phyloP scores from a whole-genome alignment of 495 filamentous ascomycete genomes.

The Xylaria telfairii region DNA sequence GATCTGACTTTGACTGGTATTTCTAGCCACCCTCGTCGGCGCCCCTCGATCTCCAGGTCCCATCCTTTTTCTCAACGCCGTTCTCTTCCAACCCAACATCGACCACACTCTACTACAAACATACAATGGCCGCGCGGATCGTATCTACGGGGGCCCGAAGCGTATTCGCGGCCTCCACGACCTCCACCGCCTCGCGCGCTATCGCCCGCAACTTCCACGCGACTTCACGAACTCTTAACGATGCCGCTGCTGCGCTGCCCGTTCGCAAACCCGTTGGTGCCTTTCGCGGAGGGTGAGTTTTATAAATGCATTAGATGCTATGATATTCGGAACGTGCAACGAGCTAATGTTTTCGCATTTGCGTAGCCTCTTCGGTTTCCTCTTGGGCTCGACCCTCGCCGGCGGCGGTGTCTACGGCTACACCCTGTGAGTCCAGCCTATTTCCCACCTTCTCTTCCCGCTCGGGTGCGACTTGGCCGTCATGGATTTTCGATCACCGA shows the following conservation, averaged over 20 bases:
- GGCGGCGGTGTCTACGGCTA: conserved; percentile 89
- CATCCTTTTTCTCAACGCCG: neutral
- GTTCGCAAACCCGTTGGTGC: conserved; percentile 84
- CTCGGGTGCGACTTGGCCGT: neutral
- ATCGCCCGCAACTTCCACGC: conserved; percentile 50
- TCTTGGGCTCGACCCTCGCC: conserved; percentile 80
- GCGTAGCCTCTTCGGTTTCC: conserved; percentile 86
- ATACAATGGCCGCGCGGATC: conserved; percentile 55
- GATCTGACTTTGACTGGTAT: neutral
- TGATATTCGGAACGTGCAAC: neutral
- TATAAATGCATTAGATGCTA: neutral
- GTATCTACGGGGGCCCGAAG: conserved; percentile 45
- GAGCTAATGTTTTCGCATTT: conserved; percentile 15
- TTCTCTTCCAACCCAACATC: neutral
- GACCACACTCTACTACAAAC: conserved; percentile 23
- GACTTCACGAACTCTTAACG: conserved; percentile 51
- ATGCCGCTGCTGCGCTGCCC: conserved; percentile 59
- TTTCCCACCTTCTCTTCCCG: neutral
- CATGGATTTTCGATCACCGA: neutral
- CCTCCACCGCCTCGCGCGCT: conserved; percentile 31
- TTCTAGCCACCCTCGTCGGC: conserved; percentile 26
- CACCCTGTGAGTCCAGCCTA: conserved; percentile 57
- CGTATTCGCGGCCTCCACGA: conserved; percentile 33
- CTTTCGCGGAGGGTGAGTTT: conserved; percentile 86
- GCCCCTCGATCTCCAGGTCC: conserved; percentile 1